Base-by-base conservation (phyloP, 2,329 filamentous ascomycete species). In the Xylariaceae sp. region DNA sequence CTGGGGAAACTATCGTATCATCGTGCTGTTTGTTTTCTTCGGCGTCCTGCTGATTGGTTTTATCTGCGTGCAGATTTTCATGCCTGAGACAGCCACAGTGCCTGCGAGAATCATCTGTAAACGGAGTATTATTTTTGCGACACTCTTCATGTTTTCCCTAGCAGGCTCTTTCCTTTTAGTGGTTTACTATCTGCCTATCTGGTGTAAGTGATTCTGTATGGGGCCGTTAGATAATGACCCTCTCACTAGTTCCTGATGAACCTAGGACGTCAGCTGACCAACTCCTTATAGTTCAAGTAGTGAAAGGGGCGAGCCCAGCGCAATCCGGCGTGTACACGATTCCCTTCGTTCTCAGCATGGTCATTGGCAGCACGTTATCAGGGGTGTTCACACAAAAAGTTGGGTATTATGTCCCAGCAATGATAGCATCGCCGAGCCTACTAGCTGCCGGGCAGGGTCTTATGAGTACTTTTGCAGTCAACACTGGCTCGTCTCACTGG, bases 361-460 rank as follows among this genome's bases (percentile, higher is more conserved):
- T 80, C 5, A 64, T 76, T 8, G 73, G 71, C n/a, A 73, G 71
- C 42, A 66, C 78, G 20, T 25, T 73, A 1, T 70, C 73, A 2
- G 77, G 78, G 22, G 61, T 62, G 0, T 50, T 70, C 33, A 79
- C 75, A 1, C 72, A 76, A 42, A 71, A 69, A 42, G 64, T 79
- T 22, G 80, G 80, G 27, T 83, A 83, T 59, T 83, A 83, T 50
- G 73, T 74, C 4, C 80, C 75, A 0, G 70, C 71, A 17, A 80
- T 82, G 75, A 64, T 82, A 14, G 34, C 71, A 14, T 71, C 71
- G 6, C 71, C 77, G 3, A 66, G 68, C 49, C 61, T 77, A 52
- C 72, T 73, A 67, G 65, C 75, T 6, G 52, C 77, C 7, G 79
- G 77, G 19, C 66, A 75, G 40, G 81, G 80, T 2, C 69, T 84